Percentiles rank a stretch among this genome's conserved stretches.
phyloP scores from a whole-genome alignment of 192 early-diverging fungal species.

The Linnemannia schmuckeri region DNA sequence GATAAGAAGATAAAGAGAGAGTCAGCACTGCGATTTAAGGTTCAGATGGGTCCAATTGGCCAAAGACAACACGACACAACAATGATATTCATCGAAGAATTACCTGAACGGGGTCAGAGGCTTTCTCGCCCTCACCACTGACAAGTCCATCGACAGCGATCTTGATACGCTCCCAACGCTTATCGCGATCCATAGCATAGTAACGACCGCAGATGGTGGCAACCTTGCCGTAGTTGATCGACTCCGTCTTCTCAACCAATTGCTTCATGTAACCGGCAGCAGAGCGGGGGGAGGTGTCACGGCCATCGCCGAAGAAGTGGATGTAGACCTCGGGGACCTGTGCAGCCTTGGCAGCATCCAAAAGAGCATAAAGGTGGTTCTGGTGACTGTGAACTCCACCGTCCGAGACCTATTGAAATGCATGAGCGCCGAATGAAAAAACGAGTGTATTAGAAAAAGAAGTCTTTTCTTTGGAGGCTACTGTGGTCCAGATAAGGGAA shows the following conservation, averaged over 20 bases:
- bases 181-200: slow-evolving; percentile 99
- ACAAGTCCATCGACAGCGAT: slow-evolving; percentile 94
- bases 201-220: slow-evolving; percentile 96
- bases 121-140: slow-evolving; percentile 81
- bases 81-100: not conserved
- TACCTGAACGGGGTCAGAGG: slow-evolving; percentile 70
- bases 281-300: slow-evolving; percentile 95
- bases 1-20: not conserved
- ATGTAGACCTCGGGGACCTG: slow-evolving; percentile 89
- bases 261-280: slow-evolving; percentile 83
- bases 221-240: slow-evolving; percentile 86
- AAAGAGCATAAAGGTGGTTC: slow-evolving; percentile 87
- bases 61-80: not conserved
- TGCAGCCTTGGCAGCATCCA: slow-evolving; percentile 87
- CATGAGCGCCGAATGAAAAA: not conserved
- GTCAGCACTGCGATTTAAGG: not conserved
- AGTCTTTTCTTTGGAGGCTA: not conserved
- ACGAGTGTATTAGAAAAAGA: not conserved
- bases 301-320: slow-evolving; percentile 98
- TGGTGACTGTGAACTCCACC: slow-evolving; percentile 99
- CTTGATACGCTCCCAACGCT: slow-evolving; percentile 99
- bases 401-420: slow-evolving; percentile 77
- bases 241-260: slow-evolving; percentile 73
- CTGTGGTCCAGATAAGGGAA: slow-evolving; percentile 11
- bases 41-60: not conserved